Evolutionary conservation across 176 grass and related monocot genomes (phyloP), one percentile per base, ranked within the genome.

Genomic region (Tillandsia fasciculata): DNA sequence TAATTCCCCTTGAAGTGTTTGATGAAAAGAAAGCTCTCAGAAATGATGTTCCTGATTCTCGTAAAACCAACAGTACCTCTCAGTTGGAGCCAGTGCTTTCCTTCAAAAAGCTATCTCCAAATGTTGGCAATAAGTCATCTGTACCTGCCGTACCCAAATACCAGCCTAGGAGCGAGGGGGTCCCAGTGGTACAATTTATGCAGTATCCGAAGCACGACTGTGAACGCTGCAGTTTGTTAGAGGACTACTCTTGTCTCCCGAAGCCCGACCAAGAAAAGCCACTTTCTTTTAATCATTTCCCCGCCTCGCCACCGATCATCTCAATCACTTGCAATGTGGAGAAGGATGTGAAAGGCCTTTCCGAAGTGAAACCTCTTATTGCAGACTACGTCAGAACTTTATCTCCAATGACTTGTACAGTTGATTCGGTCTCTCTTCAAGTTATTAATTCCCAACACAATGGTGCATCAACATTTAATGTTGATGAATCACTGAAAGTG

Each of bases 191-290:
- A 75, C 89, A 93, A 74, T 88, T 90, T 63, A 90, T 90, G 87
- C 89, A 99, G 67, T 90, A 90, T 47, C 89, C 86, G 65, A 85
- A 87, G 65, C 91, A 88, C 64, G 87, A 91, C 82, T 79, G 77
- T 79, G 84, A 87, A 70, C 76, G 79, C 9, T 89, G 92, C 26
- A 69, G 82, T 65, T 76, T 96, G 65, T 68, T 97, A 77, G 79
- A 78, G 57, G 93, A 90, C 73, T 93, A 84, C 79, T 87, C 89
- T 66, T 99, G 90, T 80, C 64, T 90, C 50, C 84, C 90, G 20
- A 90, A 84, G 64, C 80, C 82, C 54, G 80, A 93, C 72, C 82
- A 83, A 23, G 75, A 87, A 51, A 68, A 79, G 59, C 53, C 73
- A 22, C 65, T 64, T 77, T 63, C 69, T 49, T 33, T 63, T 72